phyloP scores from a whole-genome alignment of 345 rosid genomes.

The Mangifera indica region DNA sequence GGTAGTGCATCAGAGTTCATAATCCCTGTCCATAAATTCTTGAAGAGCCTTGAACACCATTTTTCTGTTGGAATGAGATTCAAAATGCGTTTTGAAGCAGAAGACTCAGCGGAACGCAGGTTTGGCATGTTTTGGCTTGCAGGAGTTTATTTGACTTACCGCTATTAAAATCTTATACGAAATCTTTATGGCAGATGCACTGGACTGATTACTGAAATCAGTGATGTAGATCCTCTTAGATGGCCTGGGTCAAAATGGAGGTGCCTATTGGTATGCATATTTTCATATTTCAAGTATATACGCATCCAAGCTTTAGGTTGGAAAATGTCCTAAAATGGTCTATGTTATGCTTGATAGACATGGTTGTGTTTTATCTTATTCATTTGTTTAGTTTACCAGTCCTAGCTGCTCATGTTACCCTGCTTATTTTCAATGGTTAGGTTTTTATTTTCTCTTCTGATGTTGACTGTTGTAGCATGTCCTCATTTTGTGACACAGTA shows the following conservation, averaged over 20 bases:
- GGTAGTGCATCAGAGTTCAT: slow-evolving; percentile 74
- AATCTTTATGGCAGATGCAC: slow-evolving; percentile 48
- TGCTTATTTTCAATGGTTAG: neutral
- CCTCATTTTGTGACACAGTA: too few species aligned
- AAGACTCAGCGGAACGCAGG: slow-evolving; percentile 95
- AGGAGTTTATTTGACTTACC: neutral
- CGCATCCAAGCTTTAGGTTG: neutral
- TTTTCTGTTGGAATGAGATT: slow-evolving; percentile 84
- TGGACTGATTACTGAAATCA: slow-evolving; percentile 75
- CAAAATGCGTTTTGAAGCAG: slow-evolving; percentile 78
- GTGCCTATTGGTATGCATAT: slow-evolving; percentile 64
- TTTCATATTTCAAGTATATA: neutral
- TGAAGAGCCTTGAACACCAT: slow-evolving; percentile 68
- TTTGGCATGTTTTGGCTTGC: slow-evolving; percentile 24
- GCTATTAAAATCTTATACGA: slow-evolving; percentile 8
- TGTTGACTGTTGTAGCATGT: neutral
- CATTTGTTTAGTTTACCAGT: neutral
- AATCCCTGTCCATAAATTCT: slow-evolving; percentile 60
- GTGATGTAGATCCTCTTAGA: slow-evolving; percentile 81
- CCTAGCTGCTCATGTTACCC: neutral
- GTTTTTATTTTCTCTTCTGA: neutral
- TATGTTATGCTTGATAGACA: neutral
- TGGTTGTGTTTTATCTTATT: neutral
- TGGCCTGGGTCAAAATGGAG: slow-evolving; percentile 99
- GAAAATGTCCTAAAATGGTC: neutral